A percentile compares a stretch with the other conserved stretches of the same genome.
Evolutionary conservation across 345 rosid genomes (phyloP).

Genomic region (Angophora floribunda): DNA sequence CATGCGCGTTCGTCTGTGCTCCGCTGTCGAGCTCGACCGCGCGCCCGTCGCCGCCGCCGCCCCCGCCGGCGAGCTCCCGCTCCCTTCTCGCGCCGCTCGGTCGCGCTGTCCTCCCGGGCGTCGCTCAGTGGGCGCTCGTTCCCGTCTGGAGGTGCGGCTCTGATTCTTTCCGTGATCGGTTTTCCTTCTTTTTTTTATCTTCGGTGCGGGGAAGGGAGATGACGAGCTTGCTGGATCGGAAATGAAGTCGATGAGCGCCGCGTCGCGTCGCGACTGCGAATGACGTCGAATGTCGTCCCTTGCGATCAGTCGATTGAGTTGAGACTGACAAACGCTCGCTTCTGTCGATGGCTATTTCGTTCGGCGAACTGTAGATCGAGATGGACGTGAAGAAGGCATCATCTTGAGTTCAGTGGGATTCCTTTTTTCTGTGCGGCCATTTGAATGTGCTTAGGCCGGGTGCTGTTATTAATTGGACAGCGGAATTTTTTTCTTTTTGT

Average conservation of each 20-base stretch:
- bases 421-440: not conserved
- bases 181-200: not conserved
- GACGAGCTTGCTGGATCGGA: not conserved
- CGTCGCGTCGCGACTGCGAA: not conserved
- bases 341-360: not conserved
- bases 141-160: not conserved
- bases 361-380: not conserved
- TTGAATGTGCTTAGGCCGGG: not conserved
- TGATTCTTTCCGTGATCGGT: not conserved
- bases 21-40: not conserved
- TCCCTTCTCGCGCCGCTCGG: not conserved
- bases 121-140: not conserved
- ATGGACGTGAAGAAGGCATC: not conserved
- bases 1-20: slow-evolving; percentile 25
- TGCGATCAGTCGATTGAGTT: not conserved
- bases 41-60: not conserved
- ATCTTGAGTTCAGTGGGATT: not conserved
- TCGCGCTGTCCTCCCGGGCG: not conserved
- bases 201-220: not conserved
- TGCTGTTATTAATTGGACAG: not conserved
- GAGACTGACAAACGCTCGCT: not conserved
- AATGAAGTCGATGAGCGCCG: not conserved
- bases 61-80: not conserved
- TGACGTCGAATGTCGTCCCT: not conserved
- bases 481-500: not conserved